Evolutionary conservation across 331 rosid species (phyloP), one percentile per base, ranked within the genome.

Genomic region (Quercus tomentella): DNA sequence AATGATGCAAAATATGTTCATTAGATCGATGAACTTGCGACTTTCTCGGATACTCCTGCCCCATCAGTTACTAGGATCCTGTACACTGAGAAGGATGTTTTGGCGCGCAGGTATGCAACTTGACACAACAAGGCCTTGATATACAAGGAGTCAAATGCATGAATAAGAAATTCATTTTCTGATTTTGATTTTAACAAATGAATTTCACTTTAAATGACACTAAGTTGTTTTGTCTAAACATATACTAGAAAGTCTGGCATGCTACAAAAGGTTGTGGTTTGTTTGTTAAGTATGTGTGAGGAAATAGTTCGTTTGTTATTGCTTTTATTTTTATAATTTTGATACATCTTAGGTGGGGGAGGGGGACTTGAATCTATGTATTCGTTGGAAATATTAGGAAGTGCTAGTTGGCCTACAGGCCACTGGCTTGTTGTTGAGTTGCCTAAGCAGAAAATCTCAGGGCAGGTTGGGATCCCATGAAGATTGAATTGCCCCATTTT

Each of bases 1-100:
- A 41, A 70, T 79, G 70, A 52, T 73, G 62, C 76, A 43, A 33
- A 51, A 62, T 18, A 76, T 33, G 23, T 14, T 75, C 49, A 21
- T 67, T 87, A 95, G 98, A 90, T 95, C 84, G 96, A 93, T 74
- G 97, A 95, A 76, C 97, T 95, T 51, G 83, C 98, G 9, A 81
- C 89, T 30, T 89, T 90, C 75, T 95, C 99, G 72, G 96, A 93
- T 75, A 80, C 97, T 51, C 92, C 97, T 74, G 87, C 94, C 76
- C 99, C 99, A 41, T 93, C 99, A 77, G 99, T 95, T 5, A 91
- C 99, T 60, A 88, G 99, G 87, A 80, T 93, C 77, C 89, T 95
- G 82, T 95, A 84, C 82, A 87, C 92, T 54, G 89, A 95, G 30
- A 91, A 93, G 81, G 99, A 95, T 88, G 91, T 95, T n/a, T 76